Evolutionary conservation across 768 basidiomycete genomes (phyloP).

Genomic region (Pleurotus djamor): DNA sequence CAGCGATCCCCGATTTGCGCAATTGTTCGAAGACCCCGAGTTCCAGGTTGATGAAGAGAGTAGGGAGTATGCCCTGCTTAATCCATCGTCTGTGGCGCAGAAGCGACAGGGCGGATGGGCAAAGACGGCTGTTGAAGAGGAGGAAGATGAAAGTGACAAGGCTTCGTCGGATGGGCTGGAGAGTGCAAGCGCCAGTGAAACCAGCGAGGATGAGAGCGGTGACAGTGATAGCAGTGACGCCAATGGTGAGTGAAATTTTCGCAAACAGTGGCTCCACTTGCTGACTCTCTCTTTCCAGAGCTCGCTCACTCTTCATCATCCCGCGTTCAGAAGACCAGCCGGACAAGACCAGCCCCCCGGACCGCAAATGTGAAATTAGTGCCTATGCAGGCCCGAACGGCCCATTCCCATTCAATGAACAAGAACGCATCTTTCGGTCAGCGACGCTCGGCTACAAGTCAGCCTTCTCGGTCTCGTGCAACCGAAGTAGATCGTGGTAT

Average conservation of each 20-base stretch:
- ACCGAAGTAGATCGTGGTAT: constrained; percentile 58
- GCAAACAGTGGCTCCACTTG: too few species aligned
- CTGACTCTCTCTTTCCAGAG: constrained; percentile 26
- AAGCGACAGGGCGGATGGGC: constrained; percentile 33
- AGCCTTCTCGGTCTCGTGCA: constrained; percentile 9
- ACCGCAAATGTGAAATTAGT: constrained; percentile 59
- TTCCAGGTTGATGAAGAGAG: constrained; percentile 89
- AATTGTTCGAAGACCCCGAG: constrained; percentile 87
- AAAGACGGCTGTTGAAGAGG: constrained; percentile 85
- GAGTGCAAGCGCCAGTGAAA: constrained; percentile 35
- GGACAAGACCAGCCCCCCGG: constrained; percentile 36
- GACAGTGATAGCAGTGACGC: constrained; percentile 53
- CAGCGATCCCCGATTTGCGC: constrained; percentile 85
- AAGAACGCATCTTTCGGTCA: constrained; percentile 70
- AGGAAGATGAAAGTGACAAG: constrained; percentile 85
- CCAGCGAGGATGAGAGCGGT: constrained; percentile 39
- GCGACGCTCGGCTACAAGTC: constrained; percentile 34
- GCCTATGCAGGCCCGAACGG: constrained; percentile 52
- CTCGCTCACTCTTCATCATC: constrained; percentile 21
- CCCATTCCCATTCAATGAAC: constrained; percentile 26
- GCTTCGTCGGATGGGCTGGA: constrained; percentile 56
- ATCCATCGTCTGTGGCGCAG: constrained; percentile 78
- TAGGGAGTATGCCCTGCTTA: constrained; percentile 89
- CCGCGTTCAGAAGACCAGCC: constrained; percentile 42
- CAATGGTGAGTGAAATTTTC: constrained; percentile 34